Base-by-base conservation (phyloP, 1,284 basidiomycete species). In the Microstroma glucosiphilum region DNA sequence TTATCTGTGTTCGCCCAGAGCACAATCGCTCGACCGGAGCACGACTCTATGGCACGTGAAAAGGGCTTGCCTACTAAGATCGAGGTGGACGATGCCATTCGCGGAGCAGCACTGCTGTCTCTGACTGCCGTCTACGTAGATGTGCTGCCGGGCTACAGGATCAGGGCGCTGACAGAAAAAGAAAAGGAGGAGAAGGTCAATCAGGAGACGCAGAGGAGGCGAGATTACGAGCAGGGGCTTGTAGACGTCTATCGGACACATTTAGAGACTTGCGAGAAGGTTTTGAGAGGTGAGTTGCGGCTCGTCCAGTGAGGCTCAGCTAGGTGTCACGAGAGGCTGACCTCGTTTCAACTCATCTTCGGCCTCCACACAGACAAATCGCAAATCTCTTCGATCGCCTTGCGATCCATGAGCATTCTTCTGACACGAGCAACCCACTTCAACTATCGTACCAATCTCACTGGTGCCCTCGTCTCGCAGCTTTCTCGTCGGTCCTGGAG, bases 201-300 rank as follows among this genome's bases (percentile, higher is more conserved):
- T 77, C 94, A 98, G 80, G 88, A 92, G 81, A 91, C 98, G 2
- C 85, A 89, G 19, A 85, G 88, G 37, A 88, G 91, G 67, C 86
- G 96, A 70, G 96, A 98, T 77, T 98, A 89, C 84, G 96, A 99
- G 79, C 92, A 97, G 79, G 89, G 92, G n/a, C 84, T 99, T 57
- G 89, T 98, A 21, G 82, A 83, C 58, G 86, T 89, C 46, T 99
- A 99, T 81, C 92, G 96, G 79, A 83, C 84, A 13, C 98, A 91
- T 80, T 84, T 99, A 65, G 89, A 89, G 65, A 82, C 85, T 54
- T 85, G 97, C 59, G 94, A 97, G 81, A 80, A 82, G 37, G 92
- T 96, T 80, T 81, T 94, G 70, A 91, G 93, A 86, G 85, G 90
- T 92, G 69, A 72, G 83, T 76, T 40, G 6, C 61, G 61, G 58